A percentile compares a stretch with the other conserved stretches of the same genome.
phyloP scores from a whole-genome alignment of 2,329 filamentous ascomycete species.

The Ambrosiella xylebori region DNA sequence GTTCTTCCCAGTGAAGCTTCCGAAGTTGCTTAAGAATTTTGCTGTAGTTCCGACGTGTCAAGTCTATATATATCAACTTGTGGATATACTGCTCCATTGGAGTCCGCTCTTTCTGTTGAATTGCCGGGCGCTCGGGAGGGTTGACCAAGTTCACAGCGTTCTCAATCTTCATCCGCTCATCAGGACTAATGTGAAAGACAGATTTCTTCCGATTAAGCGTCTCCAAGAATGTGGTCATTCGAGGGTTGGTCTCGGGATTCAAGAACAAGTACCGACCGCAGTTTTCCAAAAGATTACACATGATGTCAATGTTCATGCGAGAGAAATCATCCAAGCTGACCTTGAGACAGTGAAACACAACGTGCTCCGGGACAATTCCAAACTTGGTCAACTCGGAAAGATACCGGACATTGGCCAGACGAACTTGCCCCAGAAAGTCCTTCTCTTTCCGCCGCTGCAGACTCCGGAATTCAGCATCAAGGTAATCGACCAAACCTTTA shows the following conservation, averaged over 20 bases:
- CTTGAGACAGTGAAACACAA: conserved; percentile 96
- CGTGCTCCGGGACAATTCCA: conserved; percentile 91
- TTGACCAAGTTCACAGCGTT: conserved; percentile 98
- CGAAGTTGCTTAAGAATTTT: conserved; percentile 89
- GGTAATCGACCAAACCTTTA: conserved; percentile 74
- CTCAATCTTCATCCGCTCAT: conserved; percentile 95
- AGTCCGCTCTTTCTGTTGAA: conserved; percentile 90
- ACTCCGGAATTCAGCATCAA: conserved; percentile 93
- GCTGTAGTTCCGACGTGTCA: conserved; percentile 86
- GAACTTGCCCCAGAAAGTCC: conserved; percentile 87
- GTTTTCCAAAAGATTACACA: conserved; percentile 88
- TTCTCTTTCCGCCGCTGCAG: conserved; percentile 94
- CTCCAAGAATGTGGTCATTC: conserved; percentile 88
- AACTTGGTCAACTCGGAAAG: conserved; percentile 96
- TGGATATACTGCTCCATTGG: conserved; percentile 85
- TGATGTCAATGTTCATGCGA: conserved; percentile 97
- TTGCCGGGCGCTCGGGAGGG: conserved; percentile 79
- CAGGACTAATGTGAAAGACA: conserved; percentile 84
- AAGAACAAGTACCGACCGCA: conserved; percentile 87
- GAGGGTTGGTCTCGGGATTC: conserved; percentile 78
- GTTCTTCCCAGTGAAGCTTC: conserved; percentile 93
- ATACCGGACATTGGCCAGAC: conserved; percentile 91
- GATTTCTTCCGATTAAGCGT: conserved; percentile 91
- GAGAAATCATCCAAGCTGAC: conserved; percentile 96
- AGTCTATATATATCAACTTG: conserved; percentile 80